phyloP scores from a whole-genome alignment of 1,139 yeast species.

The Ogataea hybrid region DNA sequence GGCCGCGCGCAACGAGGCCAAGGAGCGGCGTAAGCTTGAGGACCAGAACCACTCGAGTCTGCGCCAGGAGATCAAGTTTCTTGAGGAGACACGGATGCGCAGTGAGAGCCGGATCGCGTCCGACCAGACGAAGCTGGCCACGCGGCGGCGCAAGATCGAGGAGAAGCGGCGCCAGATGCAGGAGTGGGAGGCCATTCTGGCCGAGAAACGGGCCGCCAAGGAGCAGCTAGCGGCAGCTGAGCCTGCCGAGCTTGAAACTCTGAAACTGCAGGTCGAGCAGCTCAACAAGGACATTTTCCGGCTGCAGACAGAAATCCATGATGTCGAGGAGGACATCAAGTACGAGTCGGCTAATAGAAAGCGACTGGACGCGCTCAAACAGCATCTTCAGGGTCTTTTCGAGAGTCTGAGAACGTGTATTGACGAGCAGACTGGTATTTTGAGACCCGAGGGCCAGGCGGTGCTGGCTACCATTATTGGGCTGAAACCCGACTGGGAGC shows the following conservation, averaged over 20 bases:
- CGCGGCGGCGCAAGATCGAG: conserved; percentile 30
- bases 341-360: conserved; percentile 31
- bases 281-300: conserved; percentile 31
- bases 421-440: conserved; percentile 34
- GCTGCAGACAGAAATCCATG: conserved; percentile 29
- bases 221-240: conserved; percentile 18
- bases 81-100: conserved; percentile 42
- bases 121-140: conserved; percentile 29
- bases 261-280: conserved; percentile 26
- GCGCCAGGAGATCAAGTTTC: conserved; percentile 45
- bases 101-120: conserved; percentile 33
- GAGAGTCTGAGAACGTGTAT: conserved; percentile 29
- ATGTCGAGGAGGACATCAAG: conserved; percentile 41
- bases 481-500: conserved; percentile 31
- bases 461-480: conserved; percentile 27
- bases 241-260: conserved; percentile 25
- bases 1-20: conserved; percentile 41
- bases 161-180: conserved; percentile 33
- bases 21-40: conserved; percentile 45
- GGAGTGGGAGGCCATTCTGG: conserved; percentile 31
- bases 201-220: conserved; percentile 28
- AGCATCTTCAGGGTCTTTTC: conserved; percentile 30
- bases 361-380: conserved; percentile 30
- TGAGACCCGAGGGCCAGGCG: conserved; percentile 33
- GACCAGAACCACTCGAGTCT: conserved; percentile 48